Base-by-base conservation (phyloP, 371 early-diverging fungal species). In the Mortierella sp. region DNA sequence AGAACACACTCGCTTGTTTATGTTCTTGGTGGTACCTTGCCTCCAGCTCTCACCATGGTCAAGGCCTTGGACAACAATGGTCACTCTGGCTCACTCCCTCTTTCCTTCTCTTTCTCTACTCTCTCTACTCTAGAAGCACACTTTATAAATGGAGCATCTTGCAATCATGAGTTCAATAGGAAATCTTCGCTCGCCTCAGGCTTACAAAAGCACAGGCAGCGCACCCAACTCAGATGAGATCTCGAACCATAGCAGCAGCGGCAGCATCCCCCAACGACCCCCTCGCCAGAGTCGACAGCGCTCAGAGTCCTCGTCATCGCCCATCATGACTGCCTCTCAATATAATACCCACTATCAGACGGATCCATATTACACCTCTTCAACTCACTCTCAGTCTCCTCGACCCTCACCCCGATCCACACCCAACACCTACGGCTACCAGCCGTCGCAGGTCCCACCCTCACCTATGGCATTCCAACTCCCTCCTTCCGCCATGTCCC, bases 401-500 rank as follows among this genome's bases (percentile, higher is more conserved):
- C 73, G 82, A 14, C 81, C 81, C 0, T 85, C 85, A 7, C 85
- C 85, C 47, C 80, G 78, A 48, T 80, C 86, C 19, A 81, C 79
- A 31, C 82, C 86, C 21, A 79, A 72, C 19, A 16, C 72, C 24
- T 80, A 79, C 73, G 79, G 79, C 54, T 70, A 50, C 65, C 72
- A 72, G 34, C 9, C 71, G 45, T 65, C 74, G 14, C 79, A 77
- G 31, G 70, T 80, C 2, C 86, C 86, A 48, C 58, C 86, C 7
- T 82, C 82, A 1, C 82, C 86, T 34, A 54, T 70, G 44, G 63
- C 70, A 42, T 86, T 86, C 58, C 74, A 77, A 47, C 76, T 86
- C 4, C 87, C 87, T 21, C 87, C 87, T 19, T 86, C 87, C 0
- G 83, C 87, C 13, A 45, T 86, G 45, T 52, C 78, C 5, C 5